Evolutionary conservation across 1,284 basidiomycete genomes (phyloP), one percentile per base, ranked within the genome.

Genomic region (Vanrija sp.): DNA sequence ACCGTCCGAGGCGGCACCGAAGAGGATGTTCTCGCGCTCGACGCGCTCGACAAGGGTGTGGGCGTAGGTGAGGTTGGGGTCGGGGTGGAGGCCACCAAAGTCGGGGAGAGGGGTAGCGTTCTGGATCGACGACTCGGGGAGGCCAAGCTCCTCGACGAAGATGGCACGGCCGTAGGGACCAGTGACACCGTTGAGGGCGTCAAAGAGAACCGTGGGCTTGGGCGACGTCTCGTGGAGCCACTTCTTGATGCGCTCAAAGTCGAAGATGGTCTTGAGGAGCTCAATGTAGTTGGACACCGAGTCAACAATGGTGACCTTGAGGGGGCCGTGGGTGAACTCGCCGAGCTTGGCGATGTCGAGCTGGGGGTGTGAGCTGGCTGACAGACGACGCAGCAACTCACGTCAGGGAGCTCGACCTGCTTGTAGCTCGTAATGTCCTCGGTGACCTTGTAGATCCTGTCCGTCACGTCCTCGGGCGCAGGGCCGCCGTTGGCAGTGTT

Each of bases 61-160:
- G 9, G 96, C 95, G 76, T 98, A 99, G 14, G 94, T 98, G 63
- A 99, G 79, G 81, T 99, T 99, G 36, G 95, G 95, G 75, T 99
- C 95, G 9, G 95, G 95, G 78, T 99, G 95, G 61, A 89, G 89
- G 63, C 93, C 95, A 51, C 92, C 92, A 75, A 99, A 99, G 78
- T 98, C 90, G 36, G 93, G 92, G 42, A 86, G 82, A 14, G 95
- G 91, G 16, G 84, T 79, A 68, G 89, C 91, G 80, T 98, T 96
- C 80, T 98, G 94, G 57, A 95, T 81, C 36, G 91, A 88, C 4
- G 81, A 78, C 62, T 85, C 83, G 31, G 86, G 81, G 12, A 99
- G 85, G 51, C 87, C 89, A 53, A 99, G 86, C 27, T 84, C 80
- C 38, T 88, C 83, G 65, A 98, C 80, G 65, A 99, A 85, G 74